Percentiles rank a stretch among this genome's conserved stretches.
Evolutionary conservation across 2,329 filamentous ascomycete genomes (phyloP).

Genomic region (Dactylella cylindrospora): DNA sequence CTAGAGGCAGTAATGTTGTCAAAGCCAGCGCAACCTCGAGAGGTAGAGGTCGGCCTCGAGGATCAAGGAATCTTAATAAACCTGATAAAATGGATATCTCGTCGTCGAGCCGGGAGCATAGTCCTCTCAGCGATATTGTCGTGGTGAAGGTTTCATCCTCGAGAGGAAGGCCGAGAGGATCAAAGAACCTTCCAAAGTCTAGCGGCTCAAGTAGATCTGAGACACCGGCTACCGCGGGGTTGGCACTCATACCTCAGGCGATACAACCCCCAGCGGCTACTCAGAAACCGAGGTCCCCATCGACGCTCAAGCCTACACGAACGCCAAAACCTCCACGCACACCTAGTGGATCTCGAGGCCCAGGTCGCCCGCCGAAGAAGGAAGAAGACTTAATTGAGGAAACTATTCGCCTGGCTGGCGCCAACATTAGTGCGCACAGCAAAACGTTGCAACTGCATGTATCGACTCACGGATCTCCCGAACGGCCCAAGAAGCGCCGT

Average conservation of each 20-base stretch:
- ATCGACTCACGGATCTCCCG: neutral
- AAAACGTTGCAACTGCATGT: slow-evolving; percentile 7
- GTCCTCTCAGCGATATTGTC: neutral
- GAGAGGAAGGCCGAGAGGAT: slow-evolving; percentile 21
- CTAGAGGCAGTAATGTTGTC: slow-evolving; percentile 22
- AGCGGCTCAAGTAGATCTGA: slow-evolving; percentile 6
- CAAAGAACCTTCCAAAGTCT: slow-evolving; percentile 21
- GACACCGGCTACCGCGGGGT: neutral
- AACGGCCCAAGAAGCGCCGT: slow-evolving; percentile 37
- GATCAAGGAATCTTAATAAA: slow-evolving; percentile 12
- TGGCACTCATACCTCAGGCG: neutral
- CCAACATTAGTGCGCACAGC: slow-evolving; percentile 19
- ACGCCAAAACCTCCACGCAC: slow-evolving; percentile 15
- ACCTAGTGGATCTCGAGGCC: slow-evolving; percentile 31
- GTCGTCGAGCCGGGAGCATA: slow-evolving; percentile 10
- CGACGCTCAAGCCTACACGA: slow-evolving; percentile 21
- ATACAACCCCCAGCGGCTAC: neutral
- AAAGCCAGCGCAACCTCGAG: slow-evolving; percentile 18
- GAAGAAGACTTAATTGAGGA: slow-evolving; percentile 29
- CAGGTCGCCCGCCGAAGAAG: slow-evolving; percentile 28
- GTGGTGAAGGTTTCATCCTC: neutral
- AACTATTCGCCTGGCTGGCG: slow-evolving; percentile 18
- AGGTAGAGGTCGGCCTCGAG: slow-evolving; percentile 34
- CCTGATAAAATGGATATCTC: slow-evolving; percentile 6
- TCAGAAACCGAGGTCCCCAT: neutral